These are phyloP conservation scores for Diplocarpon mali DNA, from an alignment of 2,329 filamentous ascomycete genomes.

Conservation along the genomic window DNA sequence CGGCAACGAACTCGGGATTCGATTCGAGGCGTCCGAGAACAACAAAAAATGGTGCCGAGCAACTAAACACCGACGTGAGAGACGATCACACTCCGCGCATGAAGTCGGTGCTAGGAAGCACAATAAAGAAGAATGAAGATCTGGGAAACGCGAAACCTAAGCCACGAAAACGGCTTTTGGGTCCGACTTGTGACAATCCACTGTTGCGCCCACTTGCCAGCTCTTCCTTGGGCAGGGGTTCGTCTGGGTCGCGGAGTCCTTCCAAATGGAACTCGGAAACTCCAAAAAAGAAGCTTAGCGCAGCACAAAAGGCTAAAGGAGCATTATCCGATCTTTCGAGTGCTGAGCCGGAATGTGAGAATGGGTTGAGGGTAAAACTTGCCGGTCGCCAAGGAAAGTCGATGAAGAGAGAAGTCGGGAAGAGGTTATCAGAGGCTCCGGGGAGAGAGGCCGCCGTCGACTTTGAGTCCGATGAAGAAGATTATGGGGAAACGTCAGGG, in stretches of 20 bases:
- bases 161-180: conserved; percentile 18
- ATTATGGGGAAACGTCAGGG: background rate
- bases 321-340: background rate
- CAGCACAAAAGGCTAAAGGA: background rate
- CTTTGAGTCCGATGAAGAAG: background rate
- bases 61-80: background rate
- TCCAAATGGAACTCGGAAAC: background rate
- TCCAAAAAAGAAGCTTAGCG: background rate
- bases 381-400: background rate
- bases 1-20: background rate
- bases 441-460: background rate
- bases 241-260: background rate
- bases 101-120: background rate
- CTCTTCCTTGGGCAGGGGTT: background rate
- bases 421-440: background rate
- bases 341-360: too few relatives aligned
- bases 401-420: background rate
- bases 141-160: conserved; percentile 2
- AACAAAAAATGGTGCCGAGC: background rate
- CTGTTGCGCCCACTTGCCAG: conserved; percentile 13
- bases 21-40: background rate
- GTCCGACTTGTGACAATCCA: conserved; percentile 18
- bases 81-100: background rate
- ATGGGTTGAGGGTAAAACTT: too few relatives aligned
- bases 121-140: background rate